Base-by-base conservation (phyloP, 176 grass and related monocot genomes). In the Raddia distichophylla region DNA sequence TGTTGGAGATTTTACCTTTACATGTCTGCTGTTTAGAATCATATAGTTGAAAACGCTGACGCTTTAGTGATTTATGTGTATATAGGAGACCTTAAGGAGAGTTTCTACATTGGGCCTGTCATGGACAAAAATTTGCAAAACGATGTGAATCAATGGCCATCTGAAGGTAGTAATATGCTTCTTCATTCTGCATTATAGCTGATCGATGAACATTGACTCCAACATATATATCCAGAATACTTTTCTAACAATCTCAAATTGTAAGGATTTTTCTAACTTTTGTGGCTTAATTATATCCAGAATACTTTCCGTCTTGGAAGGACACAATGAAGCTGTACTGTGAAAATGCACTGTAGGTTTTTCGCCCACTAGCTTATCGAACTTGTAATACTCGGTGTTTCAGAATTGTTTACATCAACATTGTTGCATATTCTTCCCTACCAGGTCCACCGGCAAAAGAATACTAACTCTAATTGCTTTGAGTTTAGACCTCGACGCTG, bases 131-230 rank as follows among this genome's bases (percentile, higher is more conserved):
- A 70, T 85, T 13, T 14, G 48, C 66, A 61, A 37, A 86, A 67
- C 27, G 73, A 82, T 80, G 9, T 69, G 34, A 93, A 90, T 85
- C 89, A 94, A 59, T 94, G 91, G 91, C 94, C 89, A 54, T 73
- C 84, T 35, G 20, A 91, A 82, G 94, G 91, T 97, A 27, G 27
- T 27, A 27, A 40, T 40, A 2, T 40, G 37, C 37, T 40, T 40
- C 37, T 40, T 40, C 37, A 40, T 40, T 5, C 14, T 78, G 46
- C 16, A 51, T 35, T 69, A 56, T 77, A 18, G 63, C 2, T 40
- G 37, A 27, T 81, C 33, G 76, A 78, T n/a, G 19, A 22, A 54
- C 7, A 73, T 60, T 12, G 42, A 27, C 47, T 47, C 22, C 1
- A 75, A 27, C 27, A 27, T 27, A 27, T 27, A 27, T 27, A 27